phyloP scores from a whole-genome alignment of 495 filamentous ascomycete species.

The Symbiotaphrina buchneri region DNA sequence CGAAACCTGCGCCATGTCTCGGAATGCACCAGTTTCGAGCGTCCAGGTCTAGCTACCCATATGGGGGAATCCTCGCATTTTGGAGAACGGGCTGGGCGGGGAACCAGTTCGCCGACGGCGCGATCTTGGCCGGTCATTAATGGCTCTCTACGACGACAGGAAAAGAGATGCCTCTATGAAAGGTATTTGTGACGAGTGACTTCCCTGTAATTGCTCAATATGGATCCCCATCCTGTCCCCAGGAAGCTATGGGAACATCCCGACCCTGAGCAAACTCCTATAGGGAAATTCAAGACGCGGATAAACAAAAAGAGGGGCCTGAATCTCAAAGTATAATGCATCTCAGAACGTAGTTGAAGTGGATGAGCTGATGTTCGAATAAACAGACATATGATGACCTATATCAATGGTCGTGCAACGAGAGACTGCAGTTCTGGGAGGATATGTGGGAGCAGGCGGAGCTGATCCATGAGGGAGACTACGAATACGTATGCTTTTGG shows the following conservation, averaged over 20 bases:
- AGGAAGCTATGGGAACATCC: constrained; percentile 36
- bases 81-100: no score
- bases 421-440: constrained; percentile 42
- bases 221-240: constrained; percentile 11
- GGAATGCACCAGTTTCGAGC: no score
- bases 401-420: constrained; percentile 34
- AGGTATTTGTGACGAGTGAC: no score
- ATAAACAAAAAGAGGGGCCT: constrained; percentile 20
- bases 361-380: constrained; percentile 1
- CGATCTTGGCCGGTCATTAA: no score
- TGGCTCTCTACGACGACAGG: no score
- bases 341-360: not conserved
- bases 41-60: no score
- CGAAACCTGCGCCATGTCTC: no score
- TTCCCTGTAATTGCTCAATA: no score
- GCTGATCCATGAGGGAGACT: constrained; percentile 36
- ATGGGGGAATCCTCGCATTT: no score
- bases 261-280: constrained; percentile 23
- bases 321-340: constrained; percentile 17
- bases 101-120: no score
- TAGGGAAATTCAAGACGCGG: constrained; percentile 25
- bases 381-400: constrained; percentile 37
- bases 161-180: no score
- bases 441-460: constrained; percentile 32
- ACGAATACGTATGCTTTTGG: constrained; percentile 13